Evolutionary conservation across 2,329 filamentous ascomycete genomes (phyloP).

Genomic region (Basipetospora sp.): DNA sequence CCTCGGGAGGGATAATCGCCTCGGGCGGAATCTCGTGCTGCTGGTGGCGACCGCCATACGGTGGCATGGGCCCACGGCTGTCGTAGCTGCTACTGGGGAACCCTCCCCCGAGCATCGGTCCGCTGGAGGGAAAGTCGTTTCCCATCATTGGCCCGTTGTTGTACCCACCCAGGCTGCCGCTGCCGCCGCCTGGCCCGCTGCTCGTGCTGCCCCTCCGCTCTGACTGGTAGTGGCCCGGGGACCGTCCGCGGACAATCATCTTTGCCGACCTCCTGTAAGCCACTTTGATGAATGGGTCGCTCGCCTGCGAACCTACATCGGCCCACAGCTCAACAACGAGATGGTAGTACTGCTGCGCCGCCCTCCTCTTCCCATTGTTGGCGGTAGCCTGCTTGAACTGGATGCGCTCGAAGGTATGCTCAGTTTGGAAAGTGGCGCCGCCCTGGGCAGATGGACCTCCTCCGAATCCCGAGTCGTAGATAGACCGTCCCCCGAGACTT

Average conservation of each 20-base stretch:
- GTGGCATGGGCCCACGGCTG: constrained; percentile 17
- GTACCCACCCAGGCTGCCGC: constrained; percentile 43
- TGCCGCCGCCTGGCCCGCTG: constrained; percentile 52
- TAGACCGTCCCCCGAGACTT: constrained; percentile 8
- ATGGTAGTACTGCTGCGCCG: constrained; percentile 84
- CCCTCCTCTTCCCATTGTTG: constrained; percentile 82
- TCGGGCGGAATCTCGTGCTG: constrained; percentile 37
- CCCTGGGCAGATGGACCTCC: constrained; percentile 8
- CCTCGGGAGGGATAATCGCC: constrained; percentile 34
- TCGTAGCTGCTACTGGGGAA: constrained; percentile 19
- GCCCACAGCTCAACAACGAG: constrained; percentile 74
- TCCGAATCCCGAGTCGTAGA: constrained; percentile 27
- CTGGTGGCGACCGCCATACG: constrained; percentile 30
- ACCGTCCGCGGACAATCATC: constrained; percentile 76
- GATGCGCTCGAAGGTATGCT: constrained; percentile 68
- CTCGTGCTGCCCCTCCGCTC: constrained; percentile 53
- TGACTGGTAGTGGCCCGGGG: constrained; percentile 66
- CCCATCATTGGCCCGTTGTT: constrained; percentile 24
- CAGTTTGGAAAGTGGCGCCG: constrained; percentile 29
- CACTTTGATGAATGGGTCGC: constrained; percentile 51
- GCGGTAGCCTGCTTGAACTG: constrained; percentile 90
- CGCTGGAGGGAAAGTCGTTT: constrained; percentile 22
- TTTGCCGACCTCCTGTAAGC: constrained; percentile 60
- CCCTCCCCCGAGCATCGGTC: constrained; percentile 24
- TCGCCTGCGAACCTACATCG: constrained; percentile 39